Evolutionary conservation across 768 basidiomycete species (phyloP).

Genomic region (button mushroom (Agaricus bisporus)): DNA sequence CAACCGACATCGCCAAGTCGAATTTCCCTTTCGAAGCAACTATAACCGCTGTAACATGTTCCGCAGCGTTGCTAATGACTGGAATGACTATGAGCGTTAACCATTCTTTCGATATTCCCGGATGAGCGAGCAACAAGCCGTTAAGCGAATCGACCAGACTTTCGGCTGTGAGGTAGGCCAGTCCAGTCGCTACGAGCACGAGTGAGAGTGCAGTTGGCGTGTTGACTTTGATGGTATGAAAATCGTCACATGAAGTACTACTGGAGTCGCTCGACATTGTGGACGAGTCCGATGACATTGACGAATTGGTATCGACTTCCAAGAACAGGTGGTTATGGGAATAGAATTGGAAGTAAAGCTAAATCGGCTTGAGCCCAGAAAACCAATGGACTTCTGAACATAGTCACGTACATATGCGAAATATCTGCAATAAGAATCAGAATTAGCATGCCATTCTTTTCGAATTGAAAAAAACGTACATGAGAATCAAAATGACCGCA

Average conservation of each 20-base stretch:
- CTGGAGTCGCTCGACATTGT: slow-evolving; percentile 13
- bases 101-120: neutral
- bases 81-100: slow-evolving; percentile 15
- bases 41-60: slow-evolving; percentile 35
- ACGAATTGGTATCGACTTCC: slow-evolving; percentile 25
- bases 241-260: too few relatives aligned
- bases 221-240: too few relatives aligned
- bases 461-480: slow-evolving; percentile 22
- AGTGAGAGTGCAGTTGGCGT: too few relatives aligned
- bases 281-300: slow-evolving; percentile 15
- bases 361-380: slow-evolving; percentile 10
- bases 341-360: slow-evolving; percentile 50
- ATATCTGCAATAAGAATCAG: slow-evolving; percentile 16
- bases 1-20: slow-evolving; percentile 36
- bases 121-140: too few relatives aligned
- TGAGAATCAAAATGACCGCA: slow-evolving; percentile 38
- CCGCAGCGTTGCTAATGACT: slow-evolving; percentile 34
- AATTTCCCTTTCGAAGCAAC: slow-evolving; percentile 37
- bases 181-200: too few relatives aligned
- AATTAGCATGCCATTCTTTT: neutral
- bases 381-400: neutral
- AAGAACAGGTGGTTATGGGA: slow-evolving; percentile 42
- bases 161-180: slow-evolving; percentile 27
- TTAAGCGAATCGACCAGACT: slow-evolving; percentile 15
- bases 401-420: slow-evolving; percentile 19